Percentiles rank a stretch among this genome's conserved stretches.
Evolutionary conservation across 495 filamentous ascomycete species (phyloP).

Genomic region (Cryomyces minteri): DNA sequence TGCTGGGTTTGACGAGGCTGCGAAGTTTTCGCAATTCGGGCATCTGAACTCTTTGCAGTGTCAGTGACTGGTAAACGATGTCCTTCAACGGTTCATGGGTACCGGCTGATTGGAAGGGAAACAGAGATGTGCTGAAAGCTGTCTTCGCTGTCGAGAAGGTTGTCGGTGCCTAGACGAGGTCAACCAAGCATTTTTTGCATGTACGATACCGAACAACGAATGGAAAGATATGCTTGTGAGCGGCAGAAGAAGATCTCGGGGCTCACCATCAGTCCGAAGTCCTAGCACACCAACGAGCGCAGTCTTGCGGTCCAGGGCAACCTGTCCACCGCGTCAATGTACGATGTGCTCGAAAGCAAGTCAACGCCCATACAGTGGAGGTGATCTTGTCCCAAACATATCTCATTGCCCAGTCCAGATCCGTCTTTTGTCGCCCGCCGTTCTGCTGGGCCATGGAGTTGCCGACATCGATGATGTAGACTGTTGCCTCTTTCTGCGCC

Average conservation of each 20-base stretch:
- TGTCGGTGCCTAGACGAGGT: conserved; percentile 33
- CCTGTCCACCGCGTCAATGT: conserved; percentile 19
- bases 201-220: too few species aligned
- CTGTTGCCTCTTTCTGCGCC: conserved; percentile 86
- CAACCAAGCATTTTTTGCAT: too few species aligned
- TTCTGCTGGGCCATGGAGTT: conserved; percentile 60
- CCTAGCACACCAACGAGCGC: conserved; percentile 65
- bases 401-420: conserved; percentile 77
- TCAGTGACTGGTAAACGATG: too few species aligned
- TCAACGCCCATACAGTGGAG: conserved; percentile 33
- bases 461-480: conserved; percentile 83
- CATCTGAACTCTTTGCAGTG: conserved; percentile 39
- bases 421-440: conserved; percentile 55
- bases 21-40: conserved; percentile 45
- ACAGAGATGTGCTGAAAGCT: conserved; percentile 65
- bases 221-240: too few species aligned
- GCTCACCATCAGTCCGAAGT: conserved; percentile 52
- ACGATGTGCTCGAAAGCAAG: too few species aligned
- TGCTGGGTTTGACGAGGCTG: conserved; percentile 40
- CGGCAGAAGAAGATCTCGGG: neutral
- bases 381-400: conserved; percentile 97
- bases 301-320: conserved; percentile 69
- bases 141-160: conserved; percentile 41
- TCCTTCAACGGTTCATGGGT: conserved; percentile 3
- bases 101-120: conserved; percentile 52